Evolutionary conservation across 352 stramenopile genomes (phyloP).

Genomic region (Hyaloperonospora arabidopsidis): DNA sequence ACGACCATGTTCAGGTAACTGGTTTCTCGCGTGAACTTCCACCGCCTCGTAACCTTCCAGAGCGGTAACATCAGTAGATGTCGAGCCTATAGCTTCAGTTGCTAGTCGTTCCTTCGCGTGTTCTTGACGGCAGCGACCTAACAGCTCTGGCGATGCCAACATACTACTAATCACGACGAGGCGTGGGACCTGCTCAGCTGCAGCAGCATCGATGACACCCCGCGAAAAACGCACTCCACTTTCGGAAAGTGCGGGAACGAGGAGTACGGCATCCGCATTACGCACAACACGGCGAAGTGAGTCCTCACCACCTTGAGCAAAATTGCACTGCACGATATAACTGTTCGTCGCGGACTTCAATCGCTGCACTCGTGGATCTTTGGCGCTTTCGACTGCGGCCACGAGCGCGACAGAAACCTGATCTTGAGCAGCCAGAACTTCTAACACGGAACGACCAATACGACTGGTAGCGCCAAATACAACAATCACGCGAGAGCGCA

Average conservation of each 20-base stretch:
- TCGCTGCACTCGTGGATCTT: slow-evolving; percentile 38
- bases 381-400: slow-evolving; percentile 46
- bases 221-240: slow-evolving; percentile 59
- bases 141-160: slow-evolving; percentile 38
- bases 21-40: slow-evolving; percentile 49
- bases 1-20: slow-evolving; percentile 29
- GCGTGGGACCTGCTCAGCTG: slow-evolving; percentile 35
- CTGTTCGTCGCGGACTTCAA: slow-evolving; percentile 51
- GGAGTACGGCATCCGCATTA: slow-evolving; percentile 55
- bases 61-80: slow-evolving; percentile 11
- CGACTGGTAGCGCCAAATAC: slow-evolving; percentile 70
- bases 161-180: slow-evolving; percentile 67
- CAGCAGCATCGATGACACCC: slow-evolving; percentile 52
- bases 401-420: slow-evolving; percentile 45
- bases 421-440: slow-evolving; percentile 34
- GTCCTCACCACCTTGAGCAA: slow-evolving; percentile 24
- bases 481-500: slow-evolving; percentile 53
- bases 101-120: slow-evolving; percentile 12
- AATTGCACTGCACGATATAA: slow-evolving; percentile 55
- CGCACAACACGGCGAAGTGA: slow-evolving; percentile 56
- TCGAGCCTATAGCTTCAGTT: slow-evolving; percentile 19
- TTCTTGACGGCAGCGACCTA: slow-evolving; percentile 19
- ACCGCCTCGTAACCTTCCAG: slow-evolving; percentile 51
- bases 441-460: slow-evolving; percentile 48
- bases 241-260: slow-evolving; percentile 52